Conservation (phyloP, 1,284 basidiomycete species). For the Pseudozyma hubeiensis region DNA sequence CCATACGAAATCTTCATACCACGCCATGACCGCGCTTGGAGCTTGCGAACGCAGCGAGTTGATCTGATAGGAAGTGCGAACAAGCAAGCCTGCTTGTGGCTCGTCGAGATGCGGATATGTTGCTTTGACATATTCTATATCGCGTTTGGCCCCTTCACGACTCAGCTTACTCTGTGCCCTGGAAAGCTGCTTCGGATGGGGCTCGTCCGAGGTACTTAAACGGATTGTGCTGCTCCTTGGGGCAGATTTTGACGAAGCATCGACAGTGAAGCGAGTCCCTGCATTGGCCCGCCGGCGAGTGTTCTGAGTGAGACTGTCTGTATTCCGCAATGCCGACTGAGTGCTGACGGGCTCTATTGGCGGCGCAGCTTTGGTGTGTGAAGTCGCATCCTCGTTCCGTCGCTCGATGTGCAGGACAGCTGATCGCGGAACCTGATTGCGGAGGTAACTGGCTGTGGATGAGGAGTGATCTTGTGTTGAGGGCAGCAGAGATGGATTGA, state of each 20-base stretch:
- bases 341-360: no score
- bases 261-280: background rate
- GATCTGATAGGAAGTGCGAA: slow-evolving; percentile 13
- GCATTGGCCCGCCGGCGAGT: no score
- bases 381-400: no score
- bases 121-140: background rate
- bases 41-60: slow-evolving; percentile 4
- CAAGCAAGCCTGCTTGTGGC: slow-evolving; percentile 14
- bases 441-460: background rate
- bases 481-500: background rate
- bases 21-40: slow-evolving; percentile 17
- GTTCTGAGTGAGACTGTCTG: no score
- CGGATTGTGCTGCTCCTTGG: background rate
- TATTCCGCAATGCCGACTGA: no score
- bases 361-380: no score
- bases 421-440: no score
- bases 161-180: background rate
- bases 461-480: background rate
- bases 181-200: background rate
- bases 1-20: slow-evolving; percentile 46
- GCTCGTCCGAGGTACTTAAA: background rate
- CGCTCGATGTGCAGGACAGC: no score
- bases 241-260: background rate
- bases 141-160: background rate
- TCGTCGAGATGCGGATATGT: slow-evolving; percentile 18